Conservation (phyloP, 83 land plant species). For the Picea mariana region DNA sequence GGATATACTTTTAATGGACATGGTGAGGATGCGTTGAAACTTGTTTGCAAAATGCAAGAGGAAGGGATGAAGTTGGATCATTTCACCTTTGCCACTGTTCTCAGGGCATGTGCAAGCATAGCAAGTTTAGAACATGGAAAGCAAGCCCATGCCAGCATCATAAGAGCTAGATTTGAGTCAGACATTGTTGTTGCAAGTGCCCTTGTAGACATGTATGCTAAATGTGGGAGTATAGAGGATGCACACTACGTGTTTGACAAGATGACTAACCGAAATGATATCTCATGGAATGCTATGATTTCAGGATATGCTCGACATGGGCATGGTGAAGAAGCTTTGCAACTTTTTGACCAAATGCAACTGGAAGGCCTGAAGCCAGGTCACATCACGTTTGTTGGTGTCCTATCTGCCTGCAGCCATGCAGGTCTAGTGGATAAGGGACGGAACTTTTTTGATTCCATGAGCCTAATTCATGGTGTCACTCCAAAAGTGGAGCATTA, state of each 20-base stretch:
- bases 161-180: constrained; percentile 30
- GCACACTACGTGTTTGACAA: constrained; percentile 21
- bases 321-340: constrained; percentile 33
- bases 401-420: constrained; percentile 55
- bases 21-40: constrained; percentile 18
- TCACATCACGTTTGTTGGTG: constrained; percentile 30
- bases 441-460: constrained; percentile 31
- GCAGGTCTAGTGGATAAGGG: constrained; percentile 42
- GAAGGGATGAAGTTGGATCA: constrained; percentile 17
- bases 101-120: constrained; percentile 30
- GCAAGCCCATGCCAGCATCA: constrained; percentile 32
- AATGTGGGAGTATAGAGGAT: constrained; percentile 30
- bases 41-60: constrained; percentile 24
- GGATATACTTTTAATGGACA: constrained; percentile 21
- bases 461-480: constrained; percentile 23
- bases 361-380: constrained; percentile 25
- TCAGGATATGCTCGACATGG: constrained; percentile 54
- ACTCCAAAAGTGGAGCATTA: constrained; percentile 29
- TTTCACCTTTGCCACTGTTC: constrained; percentile 26
- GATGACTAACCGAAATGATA: constrained; percentile 33
- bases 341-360: constrained; percentile 44
- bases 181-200: constrained; percentile 26
- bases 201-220: constrained; percentile 44
- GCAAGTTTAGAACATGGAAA: constrained; percentile 36
- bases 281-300: constrained; percentile 48